Percentiles rank a stretch among this genome's conserved stretches.
These are phyloP conservation scores for Alternaria hordeiaustralica DNA, from an alignment of 2,329 filamentous ascomycete genomes.

Conservation along the genomic window DNA sequence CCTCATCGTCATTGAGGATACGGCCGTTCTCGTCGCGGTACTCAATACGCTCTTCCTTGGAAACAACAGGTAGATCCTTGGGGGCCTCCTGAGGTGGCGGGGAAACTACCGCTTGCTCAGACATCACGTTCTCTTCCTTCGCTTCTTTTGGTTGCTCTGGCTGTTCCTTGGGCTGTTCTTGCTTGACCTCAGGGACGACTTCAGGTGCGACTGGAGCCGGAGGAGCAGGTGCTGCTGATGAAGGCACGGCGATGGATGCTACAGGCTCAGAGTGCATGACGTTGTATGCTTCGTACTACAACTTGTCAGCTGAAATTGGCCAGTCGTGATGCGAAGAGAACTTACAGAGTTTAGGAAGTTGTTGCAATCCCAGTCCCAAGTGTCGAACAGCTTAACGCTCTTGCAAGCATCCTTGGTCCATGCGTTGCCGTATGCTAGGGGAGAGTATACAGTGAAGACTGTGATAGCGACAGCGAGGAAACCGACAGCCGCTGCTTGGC, in stretches of 20 bases:
- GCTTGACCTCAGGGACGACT: conserved; percentile 13
- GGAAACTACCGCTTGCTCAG: conserved; percentile 40
- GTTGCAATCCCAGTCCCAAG: conserved; percentile 99
- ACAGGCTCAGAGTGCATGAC: conserved; percentile 19
- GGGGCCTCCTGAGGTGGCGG: conserved; percentile 32
- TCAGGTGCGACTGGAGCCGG: conserved; percentile 19
- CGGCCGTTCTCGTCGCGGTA: conserved; percentile 96
- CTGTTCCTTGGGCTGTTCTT: conserved; percentile 11
- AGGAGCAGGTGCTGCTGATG: conserved; percentile 33
- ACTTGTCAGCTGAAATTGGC: conserved; percentile 10
- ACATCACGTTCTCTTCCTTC: conserved; percentile 30
- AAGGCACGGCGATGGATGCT: conserved; percentile 32
- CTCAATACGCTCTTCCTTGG: conserved; percentile 81
- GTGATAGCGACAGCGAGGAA: conserved; percentile 78
- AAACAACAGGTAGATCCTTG: conserved; percentile 49
- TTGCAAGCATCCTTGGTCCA: conserved; percentile 93
- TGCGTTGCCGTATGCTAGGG: conserved; percentile 87
- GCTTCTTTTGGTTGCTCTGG: conserved; percentile 20
- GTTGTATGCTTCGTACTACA: conserved; percentile 43
- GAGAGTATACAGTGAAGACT: conserved; percentile 84
- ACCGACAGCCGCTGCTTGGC: conserved; percentile 72
- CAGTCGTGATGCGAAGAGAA: conserved; percentile 35
- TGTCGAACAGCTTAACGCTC: conserved; percentile 82
- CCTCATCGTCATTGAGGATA: conserved; percentile 80
- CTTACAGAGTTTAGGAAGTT: conserved; percentile 87